These are phyloP conservation scores for Acer saccharum DNA, from an alignment of 345 rosid genomes.

Conservation along the genomic window DNA sequence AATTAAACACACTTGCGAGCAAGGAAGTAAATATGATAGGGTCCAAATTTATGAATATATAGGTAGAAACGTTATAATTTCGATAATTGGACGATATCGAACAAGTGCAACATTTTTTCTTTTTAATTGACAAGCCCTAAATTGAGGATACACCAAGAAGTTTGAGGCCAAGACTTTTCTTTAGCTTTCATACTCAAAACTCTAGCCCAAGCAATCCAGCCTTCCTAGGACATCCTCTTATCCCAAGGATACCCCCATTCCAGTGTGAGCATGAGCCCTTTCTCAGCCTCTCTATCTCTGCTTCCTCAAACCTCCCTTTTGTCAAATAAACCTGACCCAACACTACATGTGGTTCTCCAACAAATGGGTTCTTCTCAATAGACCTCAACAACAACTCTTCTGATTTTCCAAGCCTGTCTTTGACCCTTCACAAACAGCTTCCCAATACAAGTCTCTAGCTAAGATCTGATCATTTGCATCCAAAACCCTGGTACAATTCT, in stretches of 20 bases:
- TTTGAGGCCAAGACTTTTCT: conserved; percentile 83
- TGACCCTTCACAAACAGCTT: conserved; percentile 60
- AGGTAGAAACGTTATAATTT: too few relatives aligned
- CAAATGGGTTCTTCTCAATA: conserved; percentile 68
- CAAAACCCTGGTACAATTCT: conserved; percentile 56
- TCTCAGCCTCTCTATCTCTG: conserved; percentile 59
- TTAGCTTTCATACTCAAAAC: conserved; percentile 74
- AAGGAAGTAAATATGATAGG: too few relatives aligned
- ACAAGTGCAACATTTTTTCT: not conserved
- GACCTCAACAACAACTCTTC: conserved; percentile 53
- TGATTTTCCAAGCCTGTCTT: conserved; percentile 45
- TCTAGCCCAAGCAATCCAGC: conserved; percentile 93
- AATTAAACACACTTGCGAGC: too few relatives aligned
- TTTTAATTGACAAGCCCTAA: conserved; percentile 73
- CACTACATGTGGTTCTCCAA: conserved; percentile 83
- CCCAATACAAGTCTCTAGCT: conserved; percentile 78
- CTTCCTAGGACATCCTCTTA: conserved; percentile 92
- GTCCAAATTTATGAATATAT: too few relatives aligned
- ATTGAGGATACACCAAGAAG: conserved; percentile 77
- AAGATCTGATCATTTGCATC: conserved; percentile 56
- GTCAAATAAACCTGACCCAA: conserved; percentile 66
- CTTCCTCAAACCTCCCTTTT: conserved; percentile 68
- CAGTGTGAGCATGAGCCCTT: conserved; percentile 64
- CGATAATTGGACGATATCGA: too few relatives aligned
- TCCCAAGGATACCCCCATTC: conserved; percentile 98